Base-by-base conservation (phyloP, 768 basidiomycete species). In the Candolleomyces efflorescens region DNA sequence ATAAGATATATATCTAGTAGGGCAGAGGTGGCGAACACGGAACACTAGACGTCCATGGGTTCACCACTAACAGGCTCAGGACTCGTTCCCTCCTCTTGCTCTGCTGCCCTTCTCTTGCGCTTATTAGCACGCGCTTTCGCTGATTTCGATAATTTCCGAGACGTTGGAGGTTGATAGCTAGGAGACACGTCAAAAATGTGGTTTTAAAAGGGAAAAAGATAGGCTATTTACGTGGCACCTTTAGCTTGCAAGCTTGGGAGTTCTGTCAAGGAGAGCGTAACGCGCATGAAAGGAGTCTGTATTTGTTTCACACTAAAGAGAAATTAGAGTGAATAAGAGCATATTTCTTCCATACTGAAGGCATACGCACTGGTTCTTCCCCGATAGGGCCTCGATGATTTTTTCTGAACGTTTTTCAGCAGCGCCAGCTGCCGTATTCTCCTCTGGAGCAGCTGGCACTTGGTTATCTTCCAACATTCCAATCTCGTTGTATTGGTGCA, bases 401-500 rank as follows among this genome's bases (percentile, higher is more conserved):
- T 68, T 71, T 6, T 67, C 62, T 0, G 75, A 71, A 45, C 76
- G 72, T 13, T 72, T 71, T 18, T 72, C 73, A 36, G 66, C 68
- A 18, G 53, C 63, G 45, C 37, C 66, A 32, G 63, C 63, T 11
- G 5, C 64, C 53, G 22, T 62, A 17, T 49, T 50, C 15, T 27
- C 39, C 5, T 53, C 46, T 1, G 41, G 23, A 18, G 37, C 54
- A 20, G 61, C 46, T 13, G 17, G n/a, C 5, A 59, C 23, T 41
- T 69, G 75, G 11, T 74, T 60, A 3, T 75, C 77, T 56, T 84
- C 83, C 24, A 91, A 68, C 44, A 65, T 80, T 0, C 83, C 82
- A 11, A 91, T 70, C 55, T 88, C 79, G 61, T 91, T 92, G 71
- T 91, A 92, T 66, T 92, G 90, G 65, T 90, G 81, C 36, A 92